Percentiles rank a stretch among this genome's conserved stretches.
Evolutionary conservation across 768 basidiomycete species (phyloP).

Genomic region (Tulasnella sp.): DNA sequence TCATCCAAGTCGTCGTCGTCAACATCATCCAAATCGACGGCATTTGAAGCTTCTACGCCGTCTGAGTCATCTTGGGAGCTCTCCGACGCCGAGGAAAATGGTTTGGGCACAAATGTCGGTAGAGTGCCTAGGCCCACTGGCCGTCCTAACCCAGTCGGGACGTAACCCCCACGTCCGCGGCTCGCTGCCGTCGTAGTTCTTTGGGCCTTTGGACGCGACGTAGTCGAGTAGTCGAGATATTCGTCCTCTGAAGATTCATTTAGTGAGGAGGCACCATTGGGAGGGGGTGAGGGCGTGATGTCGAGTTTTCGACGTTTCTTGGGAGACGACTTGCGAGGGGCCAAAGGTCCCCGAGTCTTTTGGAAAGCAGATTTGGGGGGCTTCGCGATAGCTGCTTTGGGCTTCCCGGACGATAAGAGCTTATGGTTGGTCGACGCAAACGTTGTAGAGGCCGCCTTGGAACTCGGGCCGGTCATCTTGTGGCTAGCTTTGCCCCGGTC

Average conservation of each 20-base stretch:
- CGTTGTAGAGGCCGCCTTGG: background rate
- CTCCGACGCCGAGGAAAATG: slow-evolving; percentile 15
- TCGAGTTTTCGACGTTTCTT: slow-evolving; percentile 5
- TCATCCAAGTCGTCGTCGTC: slow-evolving; percentile 18
- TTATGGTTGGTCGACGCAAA: no score
- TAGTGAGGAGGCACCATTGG: background rate
- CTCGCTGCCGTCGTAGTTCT: background rate
- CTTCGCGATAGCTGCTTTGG: background rate
- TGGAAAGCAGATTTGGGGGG: background rate
- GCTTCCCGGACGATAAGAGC: background rate
- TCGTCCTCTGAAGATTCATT: slow-evolving; percentile 8
- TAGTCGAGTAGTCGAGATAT: background rate
- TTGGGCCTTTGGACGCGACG: background rate
- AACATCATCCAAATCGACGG: background rate
- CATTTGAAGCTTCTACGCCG: background rate
- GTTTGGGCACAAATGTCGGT: slow-evolving; percentile 7
- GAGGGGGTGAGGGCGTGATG: slow-evolving; percentile 20
- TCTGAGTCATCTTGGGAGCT: slow-evolving; percentile 35
- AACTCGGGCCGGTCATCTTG: background rate
- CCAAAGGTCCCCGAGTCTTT: background rate
- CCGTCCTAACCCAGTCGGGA: background rate
- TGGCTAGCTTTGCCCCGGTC: background rate
- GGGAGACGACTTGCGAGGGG: background rate
- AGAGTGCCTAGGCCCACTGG: background rate
- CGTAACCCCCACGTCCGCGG: background rate